These are phyloP conservation scores for Pichia occidentalis DNA, from an alignment of 805 yeast genomes.

Conservation along the genomic window DNA sequence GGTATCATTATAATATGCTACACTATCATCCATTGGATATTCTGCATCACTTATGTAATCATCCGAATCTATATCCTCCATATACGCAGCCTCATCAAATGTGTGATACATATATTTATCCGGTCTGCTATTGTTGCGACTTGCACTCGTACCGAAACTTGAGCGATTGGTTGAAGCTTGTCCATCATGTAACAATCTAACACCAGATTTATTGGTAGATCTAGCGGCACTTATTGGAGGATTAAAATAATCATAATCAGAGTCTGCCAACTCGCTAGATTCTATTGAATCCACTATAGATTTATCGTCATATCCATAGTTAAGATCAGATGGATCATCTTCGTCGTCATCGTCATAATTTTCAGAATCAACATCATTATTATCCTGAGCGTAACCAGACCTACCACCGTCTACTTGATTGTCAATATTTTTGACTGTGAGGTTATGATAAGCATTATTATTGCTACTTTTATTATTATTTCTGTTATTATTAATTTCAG, in stretches of 20 bases:
- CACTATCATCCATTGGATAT: constrained; percentile 18
- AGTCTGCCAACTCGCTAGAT: constrained; percentile 24
- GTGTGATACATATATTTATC: constrained; percentile 5
- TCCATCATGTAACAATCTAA: too few species aligned
- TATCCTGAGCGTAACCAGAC: too few species aligned
- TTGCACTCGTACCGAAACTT: too few species aligned
- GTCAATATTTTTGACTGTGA: too few species aligned
- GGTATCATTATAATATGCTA: constrained; percentile 9
- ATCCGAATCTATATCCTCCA: constrained; percentile 25
- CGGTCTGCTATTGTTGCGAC: too few species aligned
- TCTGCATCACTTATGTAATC: constrained; percentile 25
- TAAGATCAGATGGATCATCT: constrained; percentile 3
- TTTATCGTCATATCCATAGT: constrained; percentile 10
- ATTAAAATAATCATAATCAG: constrained; percentile 18
- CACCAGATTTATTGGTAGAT: too few species aligned
- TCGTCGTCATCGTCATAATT: neutral
- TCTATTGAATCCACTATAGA: constrained; percentile 19
- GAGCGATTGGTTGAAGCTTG: too few species aligned
- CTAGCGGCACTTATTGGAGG: neutral
- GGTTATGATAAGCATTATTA: constrained; percentile 1
- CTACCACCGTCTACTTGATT: too few species aligned
- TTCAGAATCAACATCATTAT: neutral
- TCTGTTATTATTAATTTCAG: neutral
- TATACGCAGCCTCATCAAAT: constrained; percentile 9
- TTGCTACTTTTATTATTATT: neutral